Base-by-base conservation (phyloP, 208 protist genomes). In the Herpetomonas tarakana region DNA sequence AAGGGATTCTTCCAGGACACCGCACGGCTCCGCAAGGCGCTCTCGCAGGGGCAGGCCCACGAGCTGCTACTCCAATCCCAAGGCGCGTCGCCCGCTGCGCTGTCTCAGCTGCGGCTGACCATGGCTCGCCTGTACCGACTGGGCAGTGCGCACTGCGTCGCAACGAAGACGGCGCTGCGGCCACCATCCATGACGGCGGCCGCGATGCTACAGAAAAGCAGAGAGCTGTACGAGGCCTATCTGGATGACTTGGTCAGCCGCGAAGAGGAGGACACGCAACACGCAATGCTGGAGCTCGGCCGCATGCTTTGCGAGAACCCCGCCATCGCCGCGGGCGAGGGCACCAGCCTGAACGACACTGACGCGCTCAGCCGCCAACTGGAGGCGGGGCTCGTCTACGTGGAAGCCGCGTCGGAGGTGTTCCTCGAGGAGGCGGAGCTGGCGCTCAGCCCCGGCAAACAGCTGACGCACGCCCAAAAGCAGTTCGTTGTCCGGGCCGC, bases 201-300 rank as follows among this genome's bases (percentile, higher is more conserved):
- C 11, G 44, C 19, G 44, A 19, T 38, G 27, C 28, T 46, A 7
- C 58, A 47, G 16, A 64, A 76, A 59, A 81, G 71, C 30, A 68
- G 81, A 59, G 46, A 60, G 12, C 70, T 79, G 25, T 93, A 90
- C 66, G 83, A 86, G 45, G 62, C 58, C 14, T 80, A 82, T 51
- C 68, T 93, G 14, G 80, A 86, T 49, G 67, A 53, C 9, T 63
- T 87, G 21, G 58, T 86, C 11, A 68, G 75, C 52, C 30, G 63
- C 30, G 67, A 70, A 28, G 66, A 78, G 50, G 65, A 79, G 31
- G 80, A 90, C 56, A 73, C 65, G 19, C 70, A 86, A 50, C 81
- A 60, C 4, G 62, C 63, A 24, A 78, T 88, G 77, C 70, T 88
- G 44, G 82, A 93, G 45, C 68, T 93, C 50, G 86, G 86, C 26